These are phyloP conservation scores for Umbellularia californica DNA, from an alignment of 164 flowering plant genomes.

Conservation along the genomic window DNA sequence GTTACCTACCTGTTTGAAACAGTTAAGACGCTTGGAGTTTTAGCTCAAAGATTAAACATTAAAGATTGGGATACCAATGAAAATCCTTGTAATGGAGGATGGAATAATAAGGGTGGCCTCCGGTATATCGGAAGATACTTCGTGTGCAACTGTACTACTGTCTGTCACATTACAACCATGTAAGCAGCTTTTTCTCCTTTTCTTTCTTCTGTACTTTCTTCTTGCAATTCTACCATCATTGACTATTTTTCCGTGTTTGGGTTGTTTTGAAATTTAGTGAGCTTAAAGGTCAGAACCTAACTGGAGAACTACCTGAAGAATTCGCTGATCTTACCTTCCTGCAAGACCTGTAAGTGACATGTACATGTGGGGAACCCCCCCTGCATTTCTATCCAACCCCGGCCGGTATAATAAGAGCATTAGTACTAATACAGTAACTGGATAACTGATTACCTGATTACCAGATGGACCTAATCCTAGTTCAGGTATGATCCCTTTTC, in stretches of 20 bases:
- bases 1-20: not conserved
- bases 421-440: not conserved
- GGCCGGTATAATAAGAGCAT: not conserved
- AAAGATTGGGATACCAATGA: constrained; percentile 19
- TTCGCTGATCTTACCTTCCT: constrained; percentile 53
- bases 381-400: not conserved
- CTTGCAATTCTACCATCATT: too few species aligned
- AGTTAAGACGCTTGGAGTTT: constrained; percentile 16
- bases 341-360: constrained; percentile 48
- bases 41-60: constrained; percentile 20
- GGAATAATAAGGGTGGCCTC: not conserved
- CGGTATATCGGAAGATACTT: constrained; percentile 21
- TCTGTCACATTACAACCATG: constrained; percentile 31
- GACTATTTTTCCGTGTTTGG: not conserved
- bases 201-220: not conserved
- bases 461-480: not conserved
- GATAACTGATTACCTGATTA: not conserved
- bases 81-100: constrained; percentile 24
- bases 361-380: too few species aligned
- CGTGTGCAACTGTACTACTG: constrained; percentile 20
- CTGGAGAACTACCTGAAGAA: constrained; percentile 58
- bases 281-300: constrained; percentile 51
- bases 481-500: too few species aligned
- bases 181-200: not conserved
- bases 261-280: constrained; percentile 26